Evolutionary conservation across 495 filamentous ascomycete genomes (phyloP).

Genomic region (Trichoderma asperelloides): DNA sequence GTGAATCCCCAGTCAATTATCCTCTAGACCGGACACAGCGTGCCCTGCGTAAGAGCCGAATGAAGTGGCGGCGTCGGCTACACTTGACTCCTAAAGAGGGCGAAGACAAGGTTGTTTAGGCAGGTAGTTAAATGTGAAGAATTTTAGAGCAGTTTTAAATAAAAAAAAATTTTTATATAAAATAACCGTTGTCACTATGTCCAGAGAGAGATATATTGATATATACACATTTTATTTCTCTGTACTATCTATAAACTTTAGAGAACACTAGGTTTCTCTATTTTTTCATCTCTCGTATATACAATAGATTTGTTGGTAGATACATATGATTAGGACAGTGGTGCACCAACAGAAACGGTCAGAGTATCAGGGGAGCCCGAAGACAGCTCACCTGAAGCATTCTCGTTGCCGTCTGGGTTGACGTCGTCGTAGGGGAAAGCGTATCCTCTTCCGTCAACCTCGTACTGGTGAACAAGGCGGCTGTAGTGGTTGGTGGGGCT

Average conservation of each 20-base stretch:
- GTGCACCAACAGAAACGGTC: background rate
- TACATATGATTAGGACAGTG: background rate
- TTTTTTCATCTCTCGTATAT: background rate
- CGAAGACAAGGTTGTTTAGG: background rate
- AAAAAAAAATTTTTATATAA: no score
- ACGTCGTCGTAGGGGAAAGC: conserved; percentile 44
- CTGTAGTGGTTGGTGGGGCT: conserved; percentile 29
- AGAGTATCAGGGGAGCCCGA: background rate
- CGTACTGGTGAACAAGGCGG: conserved; percentile 34
- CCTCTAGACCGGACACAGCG: conserved; percentile 11
- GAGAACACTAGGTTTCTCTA: background rate
- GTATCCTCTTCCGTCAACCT: conserved; percentile 34
- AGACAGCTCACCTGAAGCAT: background rate
- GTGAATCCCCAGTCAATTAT: conserved; percentile 45
- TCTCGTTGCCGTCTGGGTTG: conserved; percentile 22
- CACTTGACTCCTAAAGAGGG: background rate
- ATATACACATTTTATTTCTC: background rate
- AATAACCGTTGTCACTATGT: background rate
- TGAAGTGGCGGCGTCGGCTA: background rate
- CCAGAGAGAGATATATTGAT: background rate
- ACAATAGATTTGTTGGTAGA: background rate
- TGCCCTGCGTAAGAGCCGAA: background rate
- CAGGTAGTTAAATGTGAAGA: background rate
- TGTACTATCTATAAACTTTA: background rate
- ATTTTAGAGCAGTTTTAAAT: background rate